A percentile compares a stretch with the other conserved stretches of the same genome.
phyloP scores from a whole-genome alignment of 768 basidiomycete genomes.

The Russula emetica region DNA sequence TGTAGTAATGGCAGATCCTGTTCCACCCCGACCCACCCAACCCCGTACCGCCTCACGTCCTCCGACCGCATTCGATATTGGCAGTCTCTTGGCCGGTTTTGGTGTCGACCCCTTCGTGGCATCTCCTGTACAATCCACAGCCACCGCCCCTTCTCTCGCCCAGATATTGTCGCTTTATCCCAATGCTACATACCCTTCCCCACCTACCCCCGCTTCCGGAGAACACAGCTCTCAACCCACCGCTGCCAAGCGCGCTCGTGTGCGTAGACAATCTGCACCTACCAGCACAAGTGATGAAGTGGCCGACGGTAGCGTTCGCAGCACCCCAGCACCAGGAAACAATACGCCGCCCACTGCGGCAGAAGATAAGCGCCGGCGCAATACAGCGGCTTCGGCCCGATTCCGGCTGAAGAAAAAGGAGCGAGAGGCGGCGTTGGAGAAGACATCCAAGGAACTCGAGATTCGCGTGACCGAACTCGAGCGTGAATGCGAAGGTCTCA shows the following conservation, averaged over 20 bases:
- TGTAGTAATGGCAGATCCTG: slow-evolving; percentile 48
- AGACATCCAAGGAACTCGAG: slow-evolving; percentile 80
- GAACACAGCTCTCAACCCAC: slow-evolving; percentile 11
- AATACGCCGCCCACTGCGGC: slow-evolving; percentile 45
- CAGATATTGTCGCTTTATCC: slow-evolving; percentile 65
- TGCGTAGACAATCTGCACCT: slow-evolving; percentile 45
- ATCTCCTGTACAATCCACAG: slow-evolving; percentile 34
- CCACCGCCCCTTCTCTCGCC: slow-evolving; percentile 51
- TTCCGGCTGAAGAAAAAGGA: slow-evolving; percentile 97
- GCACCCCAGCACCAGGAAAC: slow-evolving; percentile 16
- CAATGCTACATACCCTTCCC: slow-evolving; percentile 24
- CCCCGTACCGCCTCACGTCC: slow-evolving; percentile 32
- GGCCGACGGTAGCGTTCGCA: slow-evolving; percentile 32
- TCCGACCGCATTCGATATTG: slow-evolving; percentile 43
- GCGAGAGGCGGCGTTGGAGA: slow-evolving; percentile 84
- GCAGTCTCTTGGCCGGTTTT: slow-evolving; percentile 37
- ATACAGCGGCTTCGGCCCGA: slow-evolving; percentile 89
- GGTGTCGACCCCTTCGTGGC: slow-evolving; percentile 44
- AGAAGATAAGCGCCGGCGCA: slow-evolving; percentile 91
- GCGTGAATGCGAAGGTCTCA: slow-evolving; percentile 83
- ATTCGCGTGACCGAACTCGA: slow-evolving; percentile 75
- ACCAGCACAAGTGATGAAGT: slow-evolving; percentile 34
- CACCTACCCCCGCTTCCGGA: slow-evolving; percentile 26
- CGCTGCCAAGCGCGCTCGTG: slow-evolving; percentile 28
- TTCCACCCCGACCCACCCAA: slow-evolving; percentile 31